phyloP scores from a whole-genome alignment of 192 early-diverging fungal genomes.

The Borealophlyctis nickersoniae region DNA sequence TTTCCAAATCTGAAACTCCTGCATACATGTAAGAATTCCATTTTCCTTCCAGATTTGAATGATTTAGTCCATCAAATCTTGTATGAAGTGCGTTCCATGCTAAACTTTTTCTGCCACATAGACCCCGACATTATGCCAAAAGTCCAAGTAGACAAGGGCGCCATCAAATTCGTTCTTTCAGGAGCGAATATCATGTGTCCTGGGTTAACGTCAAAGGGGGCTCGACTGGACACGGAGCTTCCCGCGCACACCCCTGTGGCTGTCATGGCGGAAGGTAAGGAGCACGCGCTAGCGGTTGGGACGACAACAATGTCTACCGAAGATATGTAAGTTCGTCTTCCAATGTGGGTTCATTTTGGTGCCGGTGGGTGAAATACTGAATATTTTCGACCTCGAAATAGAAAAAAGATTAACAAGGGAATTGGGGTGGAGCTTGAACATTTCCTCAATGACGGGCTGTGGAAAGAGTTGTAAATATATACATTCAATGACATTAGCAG shows the following conservation, averaged over 20 bases:
- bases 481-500: too few species aligned
- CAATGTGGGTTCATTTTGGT: neutral
- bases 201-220: conserved; percentile 92
- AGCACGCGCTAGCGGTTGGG: conserved; percentile 90
- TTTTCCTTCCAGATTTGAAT: conserved; percentile 1
- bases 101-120: conserved; percentile 24
- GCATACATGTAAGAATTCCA: conserved; percentile 72
- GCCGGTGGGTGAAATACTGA: neutral
- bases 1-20: conserved; percentile 82
- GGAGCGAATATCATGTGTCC: conserved; percentile 99
- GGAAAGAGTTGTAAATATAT: too few species aligned
- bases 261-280: conserved; percentile 93
- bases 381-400: neutral
- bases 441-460: conserved; percentile 74
- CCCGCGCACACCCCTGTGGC: conserved; percentile 74
- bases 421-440: conserved; percentile 88
- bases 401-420: conserved; percentile 76
- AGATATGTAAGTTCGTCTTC: conserved; percentile 71
- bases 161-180: conserved; percentile 95
- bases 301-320: conserved; percentile 80
- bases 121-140: conserved; percentile 88
- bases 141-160: conserved; percentile 92
- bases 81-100: too few species aligned
- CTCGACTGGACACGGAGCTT: conserved; percentile 68
- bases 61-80: neutral